Conservation (phyloP, 179 eudicot genomes). For the Nepenthes alata region DNA sequence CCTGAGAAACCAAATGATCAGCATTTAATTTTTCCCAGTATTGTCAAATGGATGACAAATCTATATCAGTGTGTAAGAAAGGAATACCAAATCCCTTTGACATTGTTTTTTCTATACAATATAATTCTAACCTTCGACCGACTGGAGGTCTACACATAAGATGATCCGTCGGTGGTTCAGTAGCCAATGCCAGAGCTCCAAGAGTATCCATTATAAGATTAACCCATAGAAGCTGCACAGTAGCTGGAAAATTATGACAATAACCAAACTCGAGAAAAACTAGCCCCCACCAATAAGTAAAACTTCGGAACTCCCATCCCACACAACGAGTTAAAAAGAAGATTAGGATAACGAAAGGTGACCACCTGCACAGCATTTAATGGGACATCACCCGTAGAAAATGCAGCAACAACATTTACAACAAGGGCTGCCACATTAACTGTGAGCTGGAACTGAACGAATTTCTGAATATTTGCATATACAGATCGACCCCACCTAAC, state of each 20-base stretch:
- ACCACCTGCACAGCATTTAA: slow-evolving; percentile 65
- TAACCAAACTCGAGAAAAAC: too few species aligned
- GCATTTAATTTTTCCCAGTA: neutral
- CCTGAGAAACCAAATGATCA: slow-evolving; percentile 25
- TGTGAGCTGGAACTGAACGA: slow-evolving; percentile 95
- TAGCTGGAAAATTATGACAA: too few species aligned
- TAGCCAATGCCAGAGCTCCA: slow-evolving; percentile 93
- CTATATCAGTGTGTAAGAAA: neutral
- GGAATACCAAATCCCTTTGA: neutral
- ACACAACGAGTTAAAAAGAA: neutral
- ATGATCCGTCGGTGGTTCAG: slow-evolving; percentile 93
- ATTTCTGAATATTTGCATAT: slow-evolving; percentile 81
- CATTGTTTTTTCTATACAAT: neutral
- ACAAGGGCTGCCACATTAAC: slow-evolving; percentile 92
- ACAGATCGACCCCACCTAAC: slow-evolving; percentile 96
- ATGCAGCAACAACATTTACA: slow-evolving; percentile 85
- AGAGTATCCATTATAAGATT: slow-evolving; percentile 97
- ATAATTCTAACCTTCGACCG: slow-evolving; percentile 65
- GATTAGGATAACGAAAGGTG: slow-evolving; percentile 1
- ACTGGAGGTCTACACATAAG: slow-evolving; percentile 82
- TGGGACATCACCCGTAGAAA: slow-evolving; percentile 80
- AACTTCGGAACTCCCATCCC: too few species aligned
- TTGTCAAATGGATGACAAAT: too few species aligned
- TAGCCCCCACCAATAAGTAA: too few species aligned
- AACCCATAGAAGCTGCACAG: slow-evolving; percentile 79